Percentiles rank a stretch among this genome's conserved stretches.
Conservation (phyloP, 257 asterid species). For the Scutellaria baicalensis region DNA sequence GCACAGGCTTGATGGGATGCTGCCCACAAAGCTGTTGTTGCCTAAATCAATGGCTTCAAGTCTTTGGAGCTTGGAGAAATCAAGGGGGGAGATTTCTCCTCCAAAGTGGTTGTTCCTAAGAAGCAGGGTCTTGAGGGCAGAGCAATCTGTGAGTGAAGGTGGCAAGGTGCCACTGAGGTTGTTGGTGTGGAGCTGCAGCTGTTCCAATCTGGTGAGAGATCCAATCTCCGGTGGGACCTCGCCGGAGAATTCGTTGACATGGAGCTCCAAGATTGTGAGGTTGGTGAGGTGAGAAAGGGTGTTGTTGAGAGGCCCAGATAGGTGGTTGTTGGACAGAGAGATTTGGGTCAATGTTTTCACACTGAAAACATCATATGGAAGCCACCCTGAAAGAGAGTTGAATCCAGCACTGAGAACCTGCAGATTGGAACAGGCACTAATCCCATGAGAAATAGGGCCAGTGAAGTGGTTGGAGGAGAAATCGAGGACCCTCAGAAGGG, state of each 20-base stretch:
- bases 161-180: slow-evolving; percentile 30
- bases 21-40: slow-evolving; percentile 34
- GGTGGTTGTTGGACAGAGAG: slow-evolving; percentile 22
- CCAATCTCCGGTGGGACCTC: slow-evolving; percentile 28
- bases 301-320: slow-evolving; percentile 23
- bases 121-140: slow-evolving; percentile 25
- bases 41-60: slow-evolving; percentile 37
- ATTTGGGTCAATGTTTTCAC: slow-evolving; percentile 16
- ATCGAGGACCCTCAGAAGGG: slow-evolving; percentile 12
- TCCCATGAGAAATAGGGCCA: slow-evolving; percentile 6
- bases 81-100: slow-evolving; percentile 25
- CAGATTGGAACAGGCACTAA: slow-evolving; percentile 18
- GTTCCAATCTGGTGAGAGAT: slow-evolving; percentile 18
- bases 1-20: slow-evolving; percentile 36
- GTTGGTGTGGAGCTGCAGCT: slow-evolving; percentile 36
- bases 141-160: slow-evolving; percentile 24
- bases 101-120: slow-evolving; percentile 28
- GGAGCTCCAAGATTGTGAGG: slow-evolving; percentile 28
- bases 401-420: slow-evolving; percentile 28
- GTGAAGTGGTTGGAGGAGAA: slow-evolving; percentile 23
- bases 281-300: slow-evolving; percentile 13
- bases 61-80: slow-evolving; percentile 30
- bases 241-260: slow-evolving; percentile 21
- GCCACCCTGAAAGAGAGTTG: slow-evolving; percentile 29
- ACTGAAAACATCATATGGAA: slow-evolving; percentile 25